Evolutionary conservation across 2,329 filamentous ascomycete species (phyloP).

Genomic region (Botrytis elliptica): DNA sequence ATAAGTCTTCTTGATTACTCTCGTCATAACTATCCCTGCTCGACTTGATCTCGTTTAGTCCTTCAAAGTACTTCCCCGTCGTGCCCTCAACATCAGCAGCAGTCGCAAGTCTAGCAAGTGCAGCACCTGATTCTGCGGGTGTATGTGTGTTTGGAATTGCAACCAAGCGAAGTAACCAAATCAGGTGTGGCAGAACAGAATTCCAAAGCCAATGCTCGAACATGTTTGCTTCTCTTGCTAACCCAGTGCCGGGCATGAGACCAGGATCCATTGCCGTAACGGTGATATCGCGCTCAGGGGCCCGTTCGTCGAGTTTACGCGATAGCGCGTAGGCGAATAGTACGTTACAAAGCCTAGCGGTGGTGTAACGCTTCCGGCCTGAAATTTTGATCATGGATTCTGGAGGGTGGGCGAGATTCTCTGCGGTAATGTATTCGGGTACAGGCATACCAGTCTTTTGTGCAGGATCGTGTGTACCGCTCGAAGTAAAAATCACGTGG

Average conservation of each 20-base stretch:
- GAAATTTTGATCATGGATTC: constrained; percentile 30
- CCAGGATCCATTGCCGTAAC: constrained; percentile 48
- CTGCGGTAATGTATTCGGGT: constrained; percentile 45
- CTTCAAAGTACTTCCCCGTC: constrained; percentile 48
- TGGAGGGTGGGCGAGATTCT: constrained; percentile 45
- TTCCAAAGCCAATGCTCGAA: constrained; percentile 41
- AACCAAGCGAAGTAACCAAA: constrained; percentile 42
- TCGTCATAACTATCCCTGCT: constrained; percentile 47
- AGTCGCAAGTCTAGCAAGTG: constrained; percentile 45
- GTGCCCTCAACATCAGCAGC: constrained; percentile 39
- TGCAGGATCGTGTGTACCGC: constrained; percentile 49
- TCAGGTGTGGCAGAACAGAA: constrained; percentile 40
- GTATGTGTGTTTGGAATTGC: constrained; percentile 42
- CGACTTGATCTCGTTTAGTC: constrained; percentile 41
- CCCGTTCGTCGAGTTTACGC: constrained; percentile 37
- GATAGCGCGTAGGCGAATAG: constrained; percentile 49
- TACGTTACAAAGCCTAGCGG: constrained; percentile 49
- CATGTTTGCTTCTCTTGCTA: constrained; percentile 40
- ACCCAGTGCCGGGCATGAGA: constrained; percentile 48
- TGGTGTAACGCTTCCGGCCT: constrained; percentile 46
- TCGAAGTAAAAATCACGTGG: constrained; percentile 47
- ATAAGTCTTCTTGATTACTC: constrained; percentile 50
- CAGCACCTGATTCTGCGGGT: constrained; percentile 43
- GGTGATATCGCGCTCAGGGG: constrained; percentile 38
- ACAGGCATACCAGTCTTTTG: constrained; percentile 33